These are phyloP conservation scores for Backusella morwellensis DNA, from an alignment of 192 early-diverging fungal genomes.

Conservation along the genomic window DNA sequence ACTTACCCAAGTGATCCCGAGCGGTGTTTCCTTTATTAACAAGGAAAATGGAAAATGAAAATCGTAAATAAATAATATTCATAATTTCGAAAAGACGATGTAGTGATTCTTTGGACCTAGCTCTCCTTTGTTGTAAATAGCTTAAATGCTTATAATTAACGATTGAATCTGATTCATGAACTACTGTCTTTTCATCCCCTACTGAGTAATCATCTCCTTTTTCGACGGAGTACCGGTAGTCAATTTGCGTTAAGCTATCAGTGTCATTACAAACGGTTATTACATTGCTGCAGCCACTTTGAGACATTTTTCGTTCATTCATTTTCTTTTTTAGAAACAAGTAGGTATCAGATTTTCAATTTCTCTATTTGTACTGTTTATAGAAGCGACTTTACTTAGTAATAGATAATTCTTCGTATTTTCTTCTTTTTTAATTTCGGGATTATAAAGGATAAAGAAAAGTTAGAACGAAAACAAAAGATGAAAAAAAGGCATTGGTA, in stretches of 20 bases:
- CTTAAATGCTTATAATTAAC: background rate
- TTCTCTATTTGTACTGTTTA: background rate
- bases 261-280: background rate
- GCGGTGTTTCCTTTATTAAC: background rate
- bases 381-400: background rate
- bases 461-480: background rate
- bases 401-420: background rate
- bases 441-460: background rate
- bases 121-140: background rate
- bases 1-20: background rate
- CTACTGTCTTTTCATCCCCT: background rate
- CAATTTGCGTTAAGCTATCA: background rate
- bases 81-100: background rate
- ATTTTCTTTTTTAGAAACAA: background rate
- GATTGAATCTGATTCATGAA: background rate
- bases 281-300: background rate
- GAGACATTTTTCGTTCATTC: background rate
- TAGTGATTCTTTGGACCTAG: background rate
- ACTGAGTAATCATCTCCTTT: background rate
- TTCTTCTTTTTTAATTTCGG: constrained; percentile 1
- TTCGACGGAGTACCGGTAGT: background rate
- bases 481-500: background rate
- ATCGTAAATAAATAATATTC: background rate
- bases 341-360: background rate
- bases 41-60: background rate